These are phyloP conservation scores for Vitis cinerea DNA, from an alignment of 164 flowering plant genomes.

Conservation along the genomic window DNA sequence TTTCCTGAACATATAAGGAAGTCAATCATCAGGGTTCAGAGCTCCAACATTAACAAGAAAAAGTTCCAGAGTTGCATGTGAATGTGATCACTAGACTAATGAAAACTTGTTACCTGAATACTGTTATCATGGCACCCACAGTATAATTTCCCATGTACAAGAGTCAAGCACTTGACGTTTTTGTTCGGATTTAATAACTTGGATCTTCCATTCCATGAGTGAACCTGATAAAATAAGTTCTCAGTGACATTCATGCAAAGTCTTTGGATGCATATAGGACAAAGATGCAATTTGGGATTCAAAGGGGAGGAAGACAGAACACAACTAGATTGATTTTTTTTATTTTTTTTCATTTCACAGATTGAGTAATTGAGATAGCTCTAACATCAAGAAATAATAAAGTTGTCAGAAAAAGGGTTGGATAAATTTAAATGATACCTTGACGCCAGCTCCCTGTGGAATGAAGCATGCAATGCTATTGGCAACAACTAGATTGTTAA, in stretches of 20 bases:
- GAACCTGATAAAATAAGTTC: constrained; percentile 38
- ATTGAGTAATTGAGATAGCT: too few species aligned
- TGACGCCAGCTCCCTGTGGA: constrained; percentile 78
- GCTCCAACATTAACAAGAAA: background rate
- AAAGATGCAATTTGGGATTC: too few species aligned
- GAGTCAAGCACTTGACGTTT: constrained; percentile 61
- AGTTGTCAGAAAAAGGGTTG: background rate
- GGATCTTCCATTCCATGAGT: constrained; percentile 72
- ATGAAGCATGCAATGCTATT: constrained; percentile 67
- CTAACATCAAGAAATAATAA: too few species aligned
- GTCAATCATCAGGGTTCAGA: background rate
- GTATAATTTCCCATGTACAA: constrained; percentile 63
- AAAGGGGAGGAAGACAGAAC: background rate
- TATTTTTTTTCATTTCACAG: too few species aligned
- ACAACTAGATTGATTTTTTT: too few species aligned
- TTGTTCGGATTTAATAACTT: constrained; percentile 53
- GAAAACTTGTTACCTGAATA: constrained; percentile 55
- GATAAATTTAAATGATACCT: constrained; percentile 38
- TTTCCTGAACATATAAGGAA: constrained; percentile 42
- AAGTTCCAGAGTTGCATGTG: background rate
- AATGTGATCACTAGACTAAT: background rate
- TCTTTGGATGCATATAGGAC: background rate
- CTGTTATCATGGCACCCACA: constrained; percentile 77
- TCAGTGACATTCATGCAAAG: background rate
- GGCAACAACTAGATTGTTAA: constrained; percentile 56